Base-by-base conservation (phyloP, 1,284 basidiomycete species). In the Puccinia sorghi region DNA sequence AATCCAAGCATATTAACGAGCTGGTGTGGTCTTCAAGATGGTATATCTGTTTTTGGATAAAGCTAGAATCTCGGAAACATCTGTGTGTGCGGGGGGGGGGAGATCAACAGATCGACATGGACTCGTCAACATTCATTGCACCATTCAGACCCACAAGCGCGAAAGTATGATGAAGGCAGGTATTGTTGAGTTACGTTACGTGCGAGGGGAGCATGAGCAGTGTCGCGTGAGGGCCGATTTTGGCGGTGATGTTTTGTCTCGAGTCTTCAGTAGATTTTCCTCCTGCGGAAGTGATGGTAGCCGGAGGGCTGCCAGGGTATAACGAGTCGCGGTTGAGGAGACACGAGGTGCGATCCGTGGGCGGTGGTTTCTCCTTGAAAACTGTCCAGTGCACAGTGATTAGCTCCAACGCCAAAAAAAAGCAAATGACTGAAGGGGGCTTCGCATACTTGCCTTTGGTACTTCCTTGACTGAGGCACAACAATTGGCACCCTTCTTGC, bases 121-220 rank as follows among this genome's bases (percentile, higher is more conserved):
- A 43, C 27, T 48, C 27, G 64, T 46, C 43, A 52, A 52, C 48
- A 67, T 43, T 25, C 6, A 6, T 25, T 12, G 27, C 25, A 57
- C 32, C 56, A 57, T 57, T 15, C 3, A 57, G 56, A 27, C 56
- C 25, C 1, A 32, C 11, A 27, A 13, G 25, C 13, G 22, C 56
- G 56, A 13, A 57, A 32, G 5, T n/a, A n/a, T n/a, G n/a, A n/a
- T n/a, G 13, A 52, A n/a, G 20, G 50, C 11, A 17, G 13, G n/a
- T n/a, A 12, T 46, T 22, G 64, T 32, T 48, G 2, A 48, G 27
- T 73, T 61, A 73, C 71, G 71, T 73, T 61, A 73, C 71, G 25
- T 73, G 56, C n/a, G 71, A 73, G 61, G 71, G 71, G 12, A 73
- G 25, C 71, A 73, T 73, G 27, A 73, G 57, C 46, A 73, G 57